Base-by-base conservation (phyloP, 352 stramenopile genomes). In the Phytophthora pluvialis region DNA sequence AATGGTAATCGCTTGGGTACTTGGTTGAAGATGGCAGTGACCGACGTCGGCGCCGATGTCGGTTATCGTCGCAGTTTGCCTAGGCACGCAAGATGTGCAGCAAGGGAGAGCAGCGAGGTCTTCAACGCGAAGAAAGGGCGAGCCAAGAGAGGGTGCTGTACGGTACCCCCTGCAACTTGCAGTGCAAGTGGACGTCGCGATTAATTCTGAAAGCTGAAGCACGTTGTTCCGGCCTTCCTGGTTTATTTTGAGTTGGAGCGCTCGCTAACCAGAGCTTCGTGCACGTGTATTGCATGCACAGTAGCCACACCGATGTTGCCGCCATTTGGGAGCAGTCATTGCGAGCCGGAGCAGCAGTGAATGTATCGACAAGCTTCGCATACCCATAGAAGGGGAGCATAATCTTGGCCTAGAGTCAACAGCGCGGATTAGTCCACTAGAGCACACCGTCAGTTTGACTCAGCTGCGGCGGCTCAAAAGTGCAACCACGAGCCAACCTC, bases 381-480 rank as follows among this genome's bases (percentile, higher is more conserved):
- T 71, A 56, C 11, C 40, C 64, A 72, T 59, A 72, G 57, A 67
- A 51, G 54, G 52, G 60, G 36, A 47, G 36, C 16, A 16, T 60
- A 62, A 60, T 55, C 59, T 61, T 61, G 5, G 8, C 1, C 31
- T 4, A 25, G 48, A 39, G 48, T 60, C 39, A 67, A 53, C 47
- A 53, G 16, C 7, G 5, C 15, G 28, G 49, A 56, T 65, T 65
- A 64, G 31, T 56, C 11, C 32, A 12, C 13, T 21, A 21, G 21
- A 28, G 16, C 53, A 29, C 21, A 33, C 15, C 21, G 13, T 49
- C 21, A 71, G 7, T 16, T 11, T 71, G 62, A 70, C 28, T 60
- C 47, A 62, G 40, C 10, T 54, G 21, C 8, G 29, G 5, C 5
- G 5, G 18, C 28, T 38, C 36, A 29, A 29, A 64, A 53, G 53